Conservation (phyloP, 805 yeast species). For the Teunomyces barrocoloradensis region DNA sequence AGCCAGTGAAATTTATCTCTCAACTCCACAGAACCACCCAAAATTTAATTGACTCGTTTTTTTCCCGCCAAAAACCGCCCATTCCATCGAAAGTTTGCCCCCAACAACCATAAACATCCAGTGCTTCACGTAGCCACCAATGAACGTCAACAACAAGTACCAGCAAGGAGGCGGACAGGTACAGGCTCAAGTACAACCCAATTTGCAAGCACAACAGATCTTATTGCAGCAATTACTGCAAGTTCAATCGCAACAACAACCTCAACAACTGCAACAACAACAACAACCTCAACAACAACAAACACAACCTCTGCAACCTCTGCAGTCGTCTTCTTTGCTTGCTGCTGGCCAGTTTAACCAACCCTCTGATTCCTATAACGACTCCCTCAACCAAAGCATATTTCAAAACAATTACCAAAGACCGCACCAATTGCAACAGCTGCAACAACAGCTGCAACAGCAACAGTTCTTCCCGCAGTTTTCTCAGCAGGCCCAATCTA, state of each 20-base stretch:
- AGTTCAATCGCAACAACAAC: constrained; percentile 23
- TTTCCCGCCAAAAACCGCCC: not conserved
- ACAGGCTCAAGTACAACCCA: constrained; percentile 28
- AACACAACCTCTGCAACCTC: constrained; percentile 20
- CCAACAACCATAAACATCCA: not conserved
- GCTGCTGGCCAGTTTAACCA: constrained; percentile 11
- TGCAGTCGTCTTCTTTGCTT: constrained; percentile 24
- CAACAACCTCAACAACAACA: constrained; percentile 16
- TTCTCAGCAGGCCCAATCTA: constrained; percentile 20
- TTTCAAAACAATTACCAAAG: constrained; percentile 39
- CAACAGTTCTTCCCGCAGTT: constrained; percentile 22
- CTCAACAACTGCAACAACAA: constrained; percentile 17
- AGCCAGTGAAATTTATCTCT: not conserved
- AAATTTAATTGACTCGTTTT: not conserved
- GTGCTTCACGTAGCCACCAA: constrained; percentile 1
- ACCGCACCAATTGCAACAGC: constrained; percentile 21
- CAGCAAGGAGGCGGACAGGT: constrained; percentile 14
- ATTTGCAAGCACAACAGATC: constrained; percentile 42
- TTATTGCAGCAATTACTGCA: constrained; percentile 43
- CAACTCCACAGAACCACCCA: not conserved
- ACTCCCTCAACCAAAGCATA: constrained; percentile 25
- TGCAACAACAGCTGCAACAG: constrained; percentile 15
- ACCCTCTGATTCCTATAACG: constrained; percentile 26
- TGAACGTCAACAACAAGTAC: constrained; percentile 21
- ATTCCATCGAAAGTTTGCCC: not conserved